Evolutionary conservation across 1,139 yeast species (phyloP), one percentile per base, ranked within the genome.

Genomic region (Yamadazyma dushanensis): DNA sequence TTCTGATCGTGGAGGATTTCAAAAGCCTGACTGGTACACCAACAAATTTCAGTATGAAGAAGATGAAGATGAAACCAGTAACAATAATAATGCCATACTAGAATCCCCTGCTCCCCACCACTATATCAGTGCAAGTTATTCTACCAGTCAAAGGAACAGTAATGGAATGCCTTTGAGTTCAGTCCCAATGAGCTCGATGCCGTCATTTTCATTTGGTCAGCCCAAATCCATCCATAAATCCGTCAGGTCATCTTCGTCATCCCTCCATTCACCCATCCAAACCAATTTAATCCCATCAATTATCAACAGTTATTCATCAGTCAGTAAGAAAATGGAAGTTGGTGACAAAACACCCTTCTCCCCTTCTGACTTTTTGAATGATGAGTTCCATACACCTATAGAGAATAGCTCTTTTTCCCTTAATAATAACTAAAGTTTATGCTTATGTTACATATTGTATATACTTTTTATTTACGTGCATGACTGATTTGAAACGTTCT

Each of bases 221-320:
- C 31, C 36, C 18, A 28, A 31, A 5, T 32, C 44, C 5, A 29
- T 38, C 7, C 20, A 43, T 11, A 38, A 29, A 16, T 40, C 44
- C 8, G 13, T 38, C 4, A 25, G 34, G 14, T 40, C 46, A 17
- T 27, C 32, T 7, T 35, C 44, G 3, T 39, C 45, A 14, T 34
- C 40, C 2, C 21, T 34, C 4, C 40, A 44, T 29, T 40, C 51
- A 8, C 53, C 63, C 2, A 35, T 57, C 7, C 55, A 61, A 3
- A 66, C 73, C 0, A 56, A 67, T n/a, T 50, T 69, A 25, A 57
- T 70, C 8, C 76, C 76, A 1, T 64, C 71, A 8, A 59, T 70
- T 9, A 60, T 69, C 9, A 72, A 71, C 6, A 64, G 61, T 16
- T 66, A 65, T 39, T 65, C 73, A 8, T 63, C 66, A 13, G 57